Evolutionary conservation across 768 basidiomycete genomes (phyloP).

Genomic region (Boletus barrowsii): DNA sequence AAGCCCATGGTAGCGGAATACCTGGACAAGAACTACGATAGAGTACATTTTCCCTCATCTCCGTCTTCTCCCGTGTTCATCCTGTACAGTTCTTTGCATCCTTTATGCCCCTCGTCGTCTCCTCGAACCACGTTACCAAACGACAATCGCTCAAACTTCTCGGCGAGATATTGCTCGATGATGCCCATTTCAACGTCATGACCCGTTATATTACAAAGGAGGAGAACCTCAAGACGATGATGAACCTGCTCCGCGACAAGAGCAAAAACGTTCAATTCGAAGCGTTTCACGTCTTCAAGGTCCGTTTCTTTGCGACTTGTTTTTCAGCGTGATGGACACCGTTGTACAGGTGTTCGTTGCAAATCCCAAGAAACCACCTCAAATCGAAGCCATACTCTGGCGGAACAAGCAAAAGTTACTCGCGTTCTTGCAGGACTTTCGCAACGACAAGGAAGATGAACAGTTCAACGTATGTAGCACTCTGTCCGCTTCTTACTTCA

Average conservation of each 20-base stretch:
- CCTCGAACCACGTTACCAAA: slow-evolving; percentile 97
- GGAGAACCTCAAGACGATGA: slow-evolving; percentile 99
- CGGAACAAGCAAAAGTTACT: slow-evolving; percentile 96
- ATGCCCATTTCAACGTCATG: slow-evolving; percentile 98
- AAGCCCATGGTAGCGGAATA: slow-evolving; percentile 98
- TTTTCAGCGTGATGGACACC: neutral
- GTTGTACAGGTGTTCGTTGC: slow-evolving; percentile 85
- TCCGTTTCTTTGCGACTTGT: slow-evolving; percentile 30
- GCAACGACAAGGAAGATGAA: slow-evolving; percentile 98
- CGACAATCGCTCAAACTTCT: slow-evolving; percentile 97
- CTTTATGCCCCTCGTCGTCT: slow-evolving; percentile 89
- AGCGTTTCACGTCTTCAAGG: slow-evolving; percentile 99
- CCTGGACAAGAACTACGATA: slow-evolving; percentile 95
- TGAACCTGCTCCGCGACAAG: slow-evolving; percentile 97
- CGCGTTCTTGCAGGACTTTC: slow-evolving; percentile 88
- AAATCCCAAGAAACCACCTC: slow-evolving; percentile 97
- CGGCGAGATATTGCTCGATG: slow-evolving; percentile 95
- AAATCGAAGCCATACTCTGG: slow-evolving; percentile 86
- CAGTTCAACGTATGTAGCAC: slow-evolving; percentile 73
- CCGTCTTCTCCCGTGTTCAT: neutral
- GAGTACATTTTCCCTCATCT: slow-evolving; percentile 48
- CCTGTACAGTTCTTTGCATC: slow-evolving; percentile 84
- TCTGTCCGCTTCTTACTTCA: neutral
- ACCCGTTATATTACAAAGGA: slow-evolving; percentile 94
- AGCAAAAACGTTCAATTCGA: slow-evolving; percentile 99